Percentiles rank a stretch among this genome's conserved stretches.
These are phyloP conservation scores for Boechera divaricarpa DNA, from an alignment of 345 rosid genomes.

Conservation along the genomic window DNA sequence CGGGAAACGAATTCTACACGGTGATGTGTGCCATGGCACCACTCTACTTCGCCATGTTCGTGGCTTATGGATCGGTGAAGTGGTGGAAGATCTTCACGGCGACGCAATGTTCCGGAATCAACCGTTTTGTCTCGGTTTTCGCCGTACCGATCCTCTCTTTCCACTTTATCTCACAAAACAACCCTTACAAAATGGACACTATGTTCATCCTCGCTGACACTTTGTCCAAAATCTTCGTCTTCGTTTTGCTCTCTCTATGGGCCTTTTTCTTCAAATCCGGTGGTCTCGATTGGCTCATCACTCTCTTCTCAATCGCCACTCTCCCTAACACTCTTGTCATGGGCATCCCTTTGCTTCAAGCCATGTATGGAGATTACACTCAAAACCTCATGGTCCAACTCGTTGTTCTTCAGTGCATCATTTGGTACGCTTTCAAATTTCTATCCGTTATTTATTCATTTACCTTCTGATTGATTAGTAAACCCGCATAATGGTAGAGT, in stretches of 20 bases:
- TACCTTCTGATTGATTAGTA: neutral
- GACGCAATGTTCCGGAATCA: conserved; percentile 97
- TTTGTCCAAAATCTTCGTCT: conserved; percentile 53
- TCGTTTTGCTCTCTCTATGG: conserved; percentile 51
- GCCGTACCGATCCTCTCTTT: conserved; percentile 97
- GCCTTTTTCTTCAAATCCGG: conserved; percentile 45
- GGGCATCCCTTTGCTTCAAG: conserved; percentile 64
- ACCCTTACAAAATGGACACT: conserved; percentile 57
- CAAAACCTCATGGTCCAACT: conserved; percentile 57
- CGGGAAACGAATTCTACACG: conserved; percentile 74
- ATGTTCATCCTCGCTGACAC: conserved; percentile 59
- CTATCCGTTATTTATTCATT: conserved; percentile 39
- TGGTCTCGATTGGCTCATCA: conserved; percentile 60
- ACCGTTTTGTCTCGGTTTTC: conserved; percentile 96
- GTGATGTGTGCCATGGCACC: conserved; percentile 99
- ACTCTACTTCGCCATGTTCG: conserved; percentile 95
- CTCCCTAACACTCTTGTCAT: conserved; percentile 63
- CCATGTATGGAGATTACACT: conserved; percentile 62
- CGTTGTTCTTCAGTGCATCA: conserved; percentile 57
- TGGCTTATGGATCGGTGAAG: conserved; percentile 93
- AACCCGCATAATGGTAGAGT: neutral
- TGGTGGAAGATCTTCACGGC: conserved; percentile 98
- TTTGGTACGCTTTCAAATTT: conserved; percentile 62
- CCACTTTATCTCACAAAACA: conserved; percentile 66
- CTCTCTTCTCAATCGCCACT: conserved; percentile 55